A percentile compares a stretch with the other conserved stretches of the same genome.
Conservation (phyloP, 805 yeast genomes). For the Candida vaughaniae region DNA sequence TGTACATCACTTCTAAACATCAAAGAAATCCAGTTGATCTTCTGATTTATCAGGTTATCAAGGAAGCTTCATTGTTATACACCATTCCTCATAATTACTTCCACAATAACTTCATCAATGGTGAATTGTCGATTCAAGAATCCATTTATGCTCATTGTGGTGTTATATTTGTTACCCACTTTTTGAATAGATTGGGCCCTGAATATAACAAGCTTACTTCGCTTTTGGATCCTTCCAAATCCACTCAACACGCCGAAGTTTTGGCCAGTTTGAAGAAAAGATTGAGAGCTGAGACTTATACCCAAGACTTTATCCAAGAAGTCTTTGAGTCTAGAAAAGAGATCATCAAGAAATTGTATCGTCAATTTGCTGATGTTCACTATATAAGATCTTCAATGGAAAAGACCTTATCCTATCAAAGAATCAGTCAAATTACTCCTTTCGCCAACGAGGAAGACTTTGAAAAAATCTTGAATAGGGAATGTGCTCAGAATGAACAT, state of each 20-base stretch:
- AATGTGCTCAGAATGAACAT: slow-evolving; percentile 78
- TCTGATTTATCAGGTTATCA: slow-evolving; percentile 83
- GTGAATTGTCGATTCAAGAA: slow-evolving; percentile 89
- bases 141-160: slow-evolving; percentile 93
- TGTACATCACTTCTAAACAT: slow-evolving; percentile 69
- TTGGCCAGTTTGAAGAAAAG: slow-evolving; percentile 80
- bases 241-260: slow-evolving; percentile 70
- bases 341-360: slow-evolving; percentile 77
- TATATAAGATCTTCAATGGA: slow-evolving; percentile 71
- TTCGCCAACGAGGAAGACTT: slow-evolving; percentile 76
- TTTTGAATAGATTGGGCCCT: slow-evolving; percentile 89
- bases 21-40: slow-evolving; percentile 59
- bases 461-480: slow-evolving; percentile 60
- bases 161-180: slow-evolving; percentile 88
- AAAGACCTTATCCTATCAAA: slow-evolving; percentile 81
- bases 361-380: slow-evolving; percentile 89
- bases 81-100: slow-evolving; percentile 88
- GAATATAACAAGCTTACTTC: slow-evolving; percentile 72
- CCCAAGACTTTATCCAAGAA: slow-evolving; percentile 78
- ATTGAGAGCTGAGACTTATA: slow-evolving; percentile 88
- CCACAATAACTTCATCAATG: slow-evolving; percentile 66
- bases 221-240: slow-evolving; percentile 60
- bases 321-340: slow-evolving; percentile 69
- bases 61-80: slow-evolving; percentile 90
- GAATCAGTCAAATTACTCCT: slow-evolving; percentile 75